Base-by-base conservation (phyloP, 768 basidiomycete species). In the Boletus pseudopeckii region DNA sequence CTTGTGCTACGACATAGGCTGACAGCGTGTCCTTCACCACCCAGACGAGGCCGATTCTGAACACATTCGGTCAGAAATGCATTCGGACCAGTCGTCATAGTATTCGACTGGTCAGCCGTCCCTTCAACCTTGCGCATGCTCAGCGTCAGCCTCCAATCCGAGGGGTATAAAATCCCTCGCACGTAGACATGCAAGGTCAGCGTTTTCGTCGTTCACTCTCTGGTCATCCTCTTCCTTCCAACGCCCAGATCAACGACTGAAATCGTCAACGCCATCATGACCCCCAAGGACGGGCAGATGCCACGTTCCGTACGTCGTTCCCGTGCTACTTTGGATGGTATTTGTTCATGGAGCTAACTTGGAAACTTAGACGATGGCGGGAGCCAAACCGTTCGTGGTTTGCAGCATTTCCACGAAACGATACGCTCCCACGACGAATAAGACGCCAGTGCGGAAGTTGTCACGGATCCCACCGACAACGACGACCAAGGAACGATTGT, bases 321-420 rank as follows among this genome's bases (percentile, higher is more conserved):
- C 7, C 11, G 5, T 37, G 22, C 14, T 28, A 7, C 18, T 4
- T n/a, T 20, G 5, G 18, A 32, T 24, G 11, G 4, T 6, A 17
- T 14, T 32, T 22, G 11, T 41, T 34, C 18, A 36, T 15, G 26
- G 7, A 17, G 15, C 15, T 36, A 3, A 53, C 38, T 15, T 14
- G 17, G 20, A 4, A 7, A 17, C 5, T 14, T 33, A 53, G 51
- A 8, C 11, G 32, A 38, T 26, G 52, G 24, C 22, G 17, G 33
- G 8, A 4, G n/a, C 18, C 2, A 57, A 9, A 15, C 55, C 54
- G 9, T 64, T 64, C 18, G 58, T 61, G 20, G 58, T 63, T 7
- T 17, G 28, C 8, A 44, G 47, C 10, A 1, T 55, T 0, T 17
- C 30, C 22, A 45, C 50, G 22, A 51, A 54, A 17, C 42, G 59